These are phyloP conservation scores for Ustilago tritici DNA, from an alignment of 1,284 basidiomycete genomes.

Conservation along the genomic window DNA sequence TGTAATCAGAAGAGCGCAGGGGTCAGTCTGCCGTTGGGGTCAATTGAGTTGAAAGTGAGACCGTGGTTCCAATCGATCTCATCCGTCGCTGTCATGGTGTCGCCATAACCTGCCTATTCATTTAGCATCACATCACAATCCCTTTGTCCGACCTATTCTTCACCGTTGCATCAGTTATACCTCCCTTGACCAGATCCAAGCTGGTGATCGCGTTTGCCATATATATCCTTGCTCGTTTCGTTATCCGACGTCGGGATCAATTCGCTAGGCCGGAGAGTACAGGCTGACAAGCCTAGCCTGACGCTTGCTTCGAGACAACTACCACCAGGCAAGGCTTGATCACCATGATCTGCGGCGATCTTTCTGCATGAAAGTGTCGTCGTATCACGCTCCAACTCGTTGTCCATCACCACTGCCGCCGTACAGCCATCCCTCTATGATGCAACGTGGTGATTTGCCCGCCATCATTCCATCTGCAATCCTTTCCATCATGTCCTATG, in stretches of 20 bases:
- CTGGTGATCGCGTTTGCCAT: too few species aligned
- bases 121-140: neutral
- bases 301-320: neutral
- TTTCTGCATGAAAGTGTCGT: too few species aligned
- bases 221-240: too few species aligned
- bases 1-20: neutral
- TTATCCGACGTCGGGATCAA: too few species aligned
- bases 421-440: neutral
- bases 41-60: neutral
- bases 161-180: too few species aligned
- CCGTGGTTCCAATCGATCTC: conserved; percentile 5
- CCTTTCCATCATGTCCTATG: neutral
- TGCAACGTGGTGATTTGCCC: neutral
- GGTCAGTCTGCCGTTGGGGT: neutral
- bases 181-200: neutral
- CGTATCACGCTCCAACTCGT: too few species aligned
- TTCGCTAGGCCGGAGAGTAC: neutral
- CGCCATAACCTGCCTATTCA: neutral
- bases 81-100: conserved; percentile 14
- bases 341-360: too few species aligned
- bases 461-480: neutral
- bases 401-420: neutral
- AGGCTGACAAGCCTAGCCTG: neutral
- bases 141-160: too few species aligned
- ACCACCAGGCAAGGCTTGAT: neutral